phyloP scores from a whole-genome alignment of 768 basidiomycete genomes.

The Podaxis mareebaensis region DNA sequence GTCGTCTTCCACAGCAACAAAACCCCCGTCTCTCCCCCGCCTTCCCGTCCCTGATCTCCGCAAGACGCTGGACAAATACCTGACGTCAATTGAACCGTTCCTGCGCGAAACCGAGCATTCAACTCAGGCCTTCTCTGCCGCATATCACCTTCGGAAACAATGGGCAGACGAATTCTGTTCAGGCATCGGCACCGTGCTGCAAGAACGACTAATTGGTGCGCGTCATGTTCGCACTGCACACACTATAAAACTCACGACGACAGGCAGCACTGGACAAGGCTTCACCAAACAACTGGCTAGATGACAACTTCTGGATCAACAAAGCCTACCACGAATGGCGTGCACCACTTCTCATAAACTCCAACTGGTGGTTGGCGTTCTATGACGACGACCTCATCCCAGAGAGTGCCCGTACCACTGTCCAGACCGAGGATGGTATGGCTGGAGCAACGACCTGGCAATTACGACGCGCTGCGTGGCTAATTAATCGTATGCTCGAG shows the following conservation, averaged over 20 bases:
- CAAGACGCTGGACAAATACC: conserved; percentile 74
- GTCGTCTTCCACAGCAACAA: conserved; percentile 17
- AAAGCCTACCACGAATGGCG: conserved; percentile 90
- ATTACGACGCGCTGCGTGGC: conserved; percentile 80
- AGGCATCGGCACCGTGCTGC: conserved; percentile 68
- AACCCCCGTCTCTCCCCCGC: conserved; percentile 50
- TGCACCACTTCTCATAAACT: conserved; percentile 81
- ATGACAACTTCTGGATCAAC: conserved; percentile 90
- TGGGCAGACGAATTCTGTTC: conserved; percentile 70
- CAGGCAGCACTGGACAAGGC: conserved; percentile 70
- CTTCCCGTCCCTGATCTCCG: conserved; percentile 82
- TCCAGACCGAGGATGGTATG: conserved; percentile 6
- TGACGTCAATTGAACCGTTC: conserved; percentile 77
- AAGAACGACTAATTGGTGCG: conserved; percentile 74
- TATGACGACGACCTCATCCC: conserved; percentile 71
- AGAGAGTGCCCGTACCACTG: conserved; percentile 27
- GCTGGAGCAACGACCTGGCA: conserved; percentile 77
- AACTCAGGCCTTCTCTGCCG: conserved; percentile 53
- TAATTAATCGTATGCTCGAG: conserved; percentile 68
- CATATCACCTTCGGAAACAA: conserved; percentile 53
- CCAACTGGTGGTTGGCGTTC: conserved; percentile 96
- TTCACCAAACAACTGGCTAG: conserved; percentile 91
- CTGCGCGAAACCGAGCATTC: conserved; percentile 71
- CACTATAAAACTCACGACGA: conserved; percentile 23
- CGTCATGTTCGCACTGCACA: conserved; percentile 17